Evolutionary conservation across 2,329 filamentous ascomycete genomes (phyloP).

Genomic region (Tolypocladium tundrense): DNA sequence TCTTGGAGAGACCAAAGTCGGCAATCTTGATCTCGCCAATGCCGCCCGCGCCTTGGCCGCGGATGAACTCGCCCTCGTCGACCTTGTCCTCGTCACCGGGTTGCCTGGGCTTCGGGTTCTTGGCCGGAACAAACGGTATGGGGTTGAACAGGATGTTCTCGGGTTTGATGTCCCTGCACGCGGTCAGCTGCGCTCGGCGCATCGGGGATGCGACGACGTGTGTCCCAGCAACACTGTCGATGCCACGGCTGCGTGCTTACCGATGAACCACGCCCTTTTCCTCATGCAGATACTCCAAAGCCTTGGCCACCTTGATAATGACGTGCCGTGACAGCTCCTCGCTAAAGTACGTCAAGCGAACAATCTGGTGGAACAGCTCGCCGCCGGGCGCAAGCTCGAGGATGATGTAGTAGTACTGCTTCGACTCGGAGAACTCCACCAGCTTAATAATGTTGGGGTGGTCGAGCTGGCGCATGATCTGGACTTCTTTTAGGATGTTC

Average conservation of each 20-base stretch:
- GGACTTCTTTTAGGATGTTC: conserved; percentile 96
- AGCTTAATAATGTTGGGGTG: conserved; percentile 95
- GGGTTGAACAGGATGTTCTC: conserved; percentile 95
- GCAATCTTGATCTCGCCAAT: conserved; percentile 96
- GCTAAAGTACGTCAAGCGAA: conserved; percentile 95
- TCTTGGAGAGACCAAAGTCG: conserved; percentile 94
- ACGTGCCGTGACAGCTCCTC: conserved; percentile 91
- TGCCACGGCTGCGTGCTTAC: conserved; percentile 39
- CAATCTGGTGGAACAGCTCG: conserved; percentile 97
- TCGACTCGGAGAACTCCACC: conserved; percentile 85
- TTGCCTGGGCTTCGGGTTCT: conserved; percentile 66
- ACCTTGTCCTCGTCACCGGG: conserved; percentile 95
- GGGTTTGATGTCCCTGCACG: conserved; percentile 82
- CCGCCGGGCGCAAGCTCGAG: conserved; percentile 91
- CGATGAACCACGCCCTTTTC: conserved; percentile 93
- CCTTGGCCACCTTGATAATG: conserved; percentile 89
- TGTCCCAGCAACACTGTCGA: not conserved
- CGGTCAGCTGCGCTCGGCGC: not conserved
- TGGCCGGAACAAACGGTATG: conserved; percentile 70
- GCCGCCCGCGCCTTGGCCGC: conserved; percentile 72
- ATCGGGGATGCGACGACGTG: not conserved
- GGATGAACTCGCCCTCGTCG: conserved; percentile 88
- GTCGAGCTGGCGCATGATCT: conserved; percentile 95
- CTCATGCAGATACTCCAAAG: conserved; percentile 87
- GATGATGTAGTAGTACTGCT: conserved; percentile 95